Evolutionary conservation across 208 protist genomes (phyloP).

Genomic region (Leishmania major): DNA sequence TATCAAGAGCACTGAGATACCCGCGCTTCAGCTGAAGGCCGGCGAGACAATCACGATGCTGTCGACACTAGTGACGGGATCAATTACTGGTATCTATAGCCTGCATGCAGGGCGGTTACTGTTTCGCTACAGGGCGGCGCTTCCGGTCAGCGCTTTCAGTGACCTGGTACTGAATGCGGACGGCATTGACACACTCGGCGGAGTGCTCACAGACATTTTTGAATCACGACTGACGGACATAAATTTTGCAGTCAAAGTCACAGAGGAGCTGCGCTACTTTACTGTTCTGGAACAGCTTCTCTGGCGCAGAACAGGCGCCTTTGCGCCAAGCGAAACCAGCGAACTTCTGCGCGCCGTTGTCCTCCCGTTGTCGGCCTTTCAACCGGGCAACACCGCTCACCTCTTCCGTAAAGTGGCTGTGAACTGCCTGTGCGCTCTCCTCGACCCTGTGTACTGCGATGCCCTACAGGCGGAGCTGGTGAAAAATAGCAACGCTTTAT

Average conservation of each 20-base stretch:
- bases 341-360: conserved; percentile 73
- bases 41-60: conserved; percentile 41
- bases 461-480: conserved; percentile 30
- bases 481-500: conserved; percentile 42
- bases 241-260: conserved; percentile 74
- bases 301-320: conserved; percentile 40
- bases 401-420: conserved; percentile 89
- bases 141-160: conserved; percentile 77
- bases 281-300: conserved; percentile 75
- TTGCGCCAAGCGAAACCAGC: conserved; percentile 42
- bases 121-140: conserved; percentile 51
- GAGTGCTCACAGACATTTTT: conserved; percentile 65
- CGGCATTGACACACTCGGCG: conserved; percentile 25
- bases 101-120: conserved; percentile 68
- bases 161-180: conserved; percentile 64
- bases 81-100: conserved; percentile 59
- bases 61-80: conserved; percentile 66
- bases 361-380: conserved; percentile 65
- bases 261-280: conserved; percentile 79
- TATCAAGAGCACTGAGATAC: conserved; percentile 53
- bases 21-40: conserved; percentile 38
- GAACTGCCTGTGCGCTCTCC: conserved; percentile 72
- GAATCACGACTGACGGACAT: conserved; percentile 62
- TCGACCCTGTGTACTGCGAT: conserved; percentile 32
- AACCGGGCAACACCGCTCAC: conserved; percentile 63